Evolutionary conservation across 129 eudicot genomes (phyloP).

Genomic region (Cynara cardunculus): DNA sequence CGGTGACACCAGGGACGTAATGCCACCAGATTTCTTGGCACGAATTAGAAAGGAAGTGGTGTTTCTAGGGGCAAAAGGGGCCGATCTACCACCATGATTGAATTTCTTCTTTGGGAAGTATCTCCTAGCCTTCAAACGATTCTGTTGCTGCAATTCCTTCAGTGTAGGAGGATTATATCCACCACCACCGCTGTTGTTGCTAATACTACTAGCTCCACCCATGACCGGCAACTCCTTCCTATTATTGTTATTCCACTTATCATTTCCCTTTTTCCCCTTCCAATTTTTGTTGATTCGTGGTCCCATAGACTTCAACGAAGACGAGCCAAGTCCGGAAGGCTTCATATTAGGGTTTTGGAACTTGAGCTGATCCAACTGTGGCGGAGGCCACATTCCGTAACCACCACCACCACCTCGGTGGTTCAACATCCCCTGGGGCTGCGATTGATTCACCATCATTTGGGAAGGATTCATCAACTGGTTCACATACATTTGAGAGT

Average conservation of each 20-base stretch:
- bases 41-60: constrained; percentile 76
- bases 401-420: constrained; percentile 37
- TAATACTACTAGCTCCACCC: constrained; percentile 9
- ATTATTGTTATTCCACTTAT: constrained; percentile 46
- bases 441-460: constrained; percentile 35
- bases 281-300: constrained; percentile 51
- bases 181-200: constrained; percentile 10
- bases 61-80: constrained; percentile 84
- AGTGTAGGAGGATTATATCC: constrained; percentile 67
- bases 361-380: constrained; percentile 32
- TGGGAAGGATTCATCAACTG: constrained; percentile 14
- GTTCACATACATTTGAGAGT: constrained; percentile 22
- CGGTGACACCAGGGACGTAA: constrained; percentile 74
- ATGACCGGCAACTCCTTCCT: constrained; percentile 8
- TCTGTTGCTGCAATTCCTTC: constrained; percentile 70
- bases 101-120: constrained; percentile 65
- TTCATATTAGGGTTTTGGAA: constrained; percentile 46
- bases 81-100: constrained; percentile 44
- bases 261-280: constrained; percentile 71
- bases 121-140: constrained; percentile 64
- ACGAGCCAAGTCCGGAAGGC: constrained; percentile 18
- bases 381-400: constrained; percentile 80
- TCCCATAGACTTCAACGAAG: constrained; percentile 39
- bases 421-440: constrained; percentile 41
- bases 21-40: constrained; percentile 88